A percentile compares a stretch with the other conserved stretches of the same genome.
phyloP scores from a whole-genome alignment of 2,329 filamentous ascomycete genomes.

The Colletotrichum cereale region DNA sequence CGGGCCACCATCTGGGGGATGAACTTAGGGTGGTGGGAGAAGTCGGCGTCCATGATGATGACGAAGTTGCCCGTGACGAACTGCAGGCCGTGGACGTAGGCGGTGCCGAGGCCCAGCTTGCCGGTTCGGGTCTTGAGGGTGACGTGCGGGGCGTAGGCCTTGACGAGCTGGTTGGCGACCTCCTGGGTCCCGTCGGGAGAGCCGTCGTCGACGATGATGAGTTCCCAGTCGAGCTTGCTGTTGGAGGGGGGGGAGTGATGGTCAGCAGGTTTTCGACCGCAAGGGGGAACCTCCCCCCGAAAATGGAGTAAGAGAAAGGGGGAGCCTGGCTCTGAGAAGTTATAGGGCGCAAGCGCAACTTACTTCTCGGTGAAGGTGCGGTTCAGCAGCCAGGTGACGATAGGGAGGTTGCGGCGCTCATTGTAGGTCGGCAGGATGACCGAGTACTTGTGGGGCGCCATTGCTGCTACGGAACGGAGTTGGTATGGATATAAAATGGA shows the following conservation, averaged over 20 bases:
- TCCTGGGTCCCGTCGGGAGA: conserved; percentile 95
- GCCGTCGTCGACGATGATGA: conserved; percentile 98
- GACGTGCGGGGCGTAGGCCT: conserved; percentile 84
- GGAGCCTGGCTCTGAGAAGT: neutral
- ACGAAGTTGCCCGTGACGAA: conserved; percentile 94
- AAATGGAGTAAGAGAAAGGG: too few relatives aligned
- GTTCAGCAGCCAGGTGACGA: conserved; percentile 94
- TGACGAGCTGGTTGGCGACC: conserved; percentile 89
- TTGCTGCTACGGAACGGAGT: conserved; percentile 47
- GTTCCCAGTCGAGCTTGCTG: conserved; percentile 94
- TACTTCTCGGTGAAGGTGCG: conserved; percentile 92
- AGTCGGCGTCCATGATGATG: conserved; percentile 99
- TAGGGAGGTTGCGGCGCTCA: conserved; percentile 95
- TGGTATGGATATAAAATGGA: conserved; percentile 46
- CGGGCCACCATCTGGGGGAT: conserved; percentile 92
- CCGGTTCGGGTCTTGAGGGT: conserved; percentile 88
- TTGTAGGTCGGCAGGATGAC: conserved; percentile 99
- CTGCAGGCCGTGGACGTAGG: conserved; percentile 94
- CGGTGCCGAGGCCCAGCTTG: conserved; percentile 96
- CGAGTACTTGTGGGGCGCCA: conserved; percentile 82
- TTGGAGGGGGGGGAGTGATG: neutral
- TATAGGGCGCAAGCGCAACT: conserved; percentile 46
- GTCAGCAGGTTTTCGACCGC: neutral
- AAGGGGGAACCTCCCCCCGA: rapidly evolving
- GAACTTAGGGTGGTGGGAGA: conserved; percentile 99